Base-by-base conservation (phyloP, 169 alveolate genomes). In the Plasmodium relictum region DNA sequence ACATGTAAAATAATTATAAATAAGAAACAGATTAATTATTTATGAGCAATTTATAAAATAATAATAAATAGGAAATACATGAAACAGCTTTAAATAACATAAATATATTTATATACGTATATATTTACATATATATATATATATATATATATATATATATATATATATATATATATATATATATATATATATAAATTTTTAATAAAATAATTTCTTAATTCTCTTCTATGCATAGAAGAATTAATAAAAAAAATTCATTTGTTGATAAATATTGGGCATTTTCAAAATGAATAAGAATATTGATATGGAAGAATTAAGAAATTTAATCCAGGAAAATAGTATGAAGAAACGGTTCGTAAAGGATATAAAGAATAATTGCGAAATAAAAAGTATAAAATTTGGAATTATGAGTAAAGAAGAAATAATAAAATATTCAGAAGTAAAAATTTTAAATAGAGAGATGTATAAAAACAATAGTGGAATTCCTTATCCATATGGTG, bases 401-500 rank as follows among this genome's bases (percentile, higher is more conserved):
- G 95, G 94, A 44, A 96, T 94, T 14, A 93, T 95, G 96, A 93
- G 94, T 41, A 92, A 91, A 45, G 94, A 94, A 18, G 94, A 89
- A 54, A 95, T 95, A 24, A 92, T 96, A 12, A 83, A 95, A 68
- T 88, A 92, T 20, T 88, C 97, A 0, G 96, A 94, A 66, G 88
- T 95, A 50, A 95, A 91, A 70, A 93, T 95, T 7, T 31, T 73
- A 52, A 89, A 95, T 69, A 87, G 97, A 54, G 97, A 95, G 54
- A 92, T 95, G 71, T 95, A 95, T 88, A 86, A 88, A 69, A 78
- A 50, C 16, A 92, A 93, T 63, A 87, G 94, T 37, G 94, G 93
- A 26, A 73, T 92, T 24, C 97, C 97, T 0, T 88, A 92, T 37
- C 96, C 95, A 26, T 93, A 88, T 52, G 97, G 97, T n/a, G 97